Conservation (phyloP, 73 alveolate genomes). For the Paramecium pentaurelia region DNA sequence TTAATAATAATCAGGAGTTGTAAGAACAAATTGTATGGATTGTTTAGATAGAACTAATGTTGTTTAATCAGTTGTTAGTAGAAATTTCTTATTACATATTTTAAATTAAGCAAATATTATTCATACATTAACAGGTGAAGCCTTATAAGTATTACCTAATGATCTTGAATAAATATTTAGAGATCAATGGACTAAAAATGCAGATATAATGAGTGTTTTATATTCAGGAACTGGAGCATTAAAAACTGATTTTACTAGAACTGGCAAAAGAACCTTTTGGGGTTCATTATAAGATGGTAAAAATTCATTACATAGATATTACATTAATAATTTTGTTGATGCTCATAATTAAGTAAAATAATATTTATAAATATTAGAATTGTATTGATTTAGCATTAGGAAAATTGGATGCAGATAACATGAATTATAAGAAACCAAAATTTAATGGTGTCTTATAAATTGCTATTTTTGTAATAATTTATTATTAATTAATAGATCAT, state of each 20-base stretch:
- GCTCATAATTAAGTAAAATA: constrained; percentile 76
- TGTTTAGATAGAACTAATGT: constrained; percentile 97
- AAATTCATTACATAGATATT: constrained; percentile 83
- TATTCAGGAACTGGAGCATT: constrained; percentile 97
- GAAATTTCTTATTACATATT: constrained; percentile 73
- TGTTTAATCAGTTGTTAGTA: constrained; percentile 87
- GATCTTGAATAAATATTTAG: constrained; percentile 86
- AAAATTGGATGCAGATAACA: constrained; percentile 32
- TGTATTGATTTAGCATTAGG: constrained; percentile 58
- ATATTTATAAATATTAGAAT: not conserved
- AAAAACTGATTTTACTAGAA: constrained; percentile 95
- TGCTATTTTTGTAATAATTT: not conserved
- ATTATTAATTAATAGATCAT: not conserved
- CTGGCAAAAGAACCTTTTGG: constrained; percentile 91
- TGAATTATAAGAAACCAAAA: not conserved
- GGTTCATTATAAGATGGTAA: constrained; percentile 93
- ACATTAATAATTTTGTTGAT: constrained; percentile 90
- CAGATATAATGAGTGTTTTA: constrained; percentile 82
- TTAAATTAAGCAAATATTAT: constrained; percentile 69
- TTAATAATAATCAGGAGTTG: constrained; percentile 76
- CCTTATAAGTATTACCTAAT: constrained; percentile 84
- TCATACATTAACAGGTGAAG: constrained; percentile 75
- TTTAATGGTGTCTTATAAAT: not conserved
- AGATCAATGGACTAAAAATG: constrained; percentile 95
- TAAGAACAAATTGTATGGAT: constrained; percentile 97